Base-by-base conservation (phyloP, 331 rosid genomes). In the Cydonia oblonga region DNA sequence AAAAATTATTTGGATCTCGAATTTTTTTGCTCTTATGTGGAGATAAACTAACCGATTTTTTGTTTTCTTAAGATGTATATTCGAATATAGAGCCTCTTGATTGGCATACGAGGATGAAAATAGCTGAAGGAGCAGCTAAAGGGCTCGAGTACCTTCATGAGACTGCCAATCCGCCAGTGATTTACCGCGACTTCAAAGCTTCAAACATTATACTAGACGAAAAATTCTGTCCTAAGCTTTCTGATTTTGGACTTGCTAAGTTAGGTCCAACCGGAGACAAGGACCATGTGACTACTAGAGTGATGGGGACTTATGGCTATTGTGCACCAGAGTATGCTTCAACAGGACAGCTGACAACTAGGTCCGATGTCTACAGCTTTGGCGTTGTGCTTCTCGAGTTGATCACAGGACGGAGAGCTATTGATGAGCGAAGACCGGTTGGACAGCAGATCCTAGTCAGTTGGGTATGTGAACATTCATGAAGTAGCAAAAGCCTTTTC, bases 271-370 rank as follows among this genome's bases (percentile, higher is more conserved):
- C 38, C n/a, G 90, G 83, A 73, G 88, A 84, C 52, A 53, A 86
- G 62, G 73, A 79, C 3, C 80, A 74, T 58, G 81, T 86, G 29
- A 61, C 87, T 10, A 87, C 95, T 1, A 82, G 93, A 75, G 96
- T 92, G 69, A 87, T 92, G 97, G 97, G 96, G 14, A 92, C 97
- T 4, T 89, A 71, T 51, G 97, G 97, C 59, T 92, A 92, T 0
- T 92, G 96, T 71, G 89, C 96, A 19, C 97, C 97, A 0, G 96
- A 92, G 70, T 92, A 92, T 75, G 96, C 90, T 75, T 64, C 74
- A 22, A 78, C 84, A 0, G 95, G 97, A 22, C 76, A 84, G 24
- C 81, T 89, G 20, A 83, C 86, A 59, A 72, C 77, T 12, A 92
- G 82, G 73, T 85, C 92, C 0, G 96, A 92, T 81, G 79, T 89